Base-by-base conservation (phyloP, 495 filamentous ascomycete genomes). In the Acidiella bohemica region DNA sequence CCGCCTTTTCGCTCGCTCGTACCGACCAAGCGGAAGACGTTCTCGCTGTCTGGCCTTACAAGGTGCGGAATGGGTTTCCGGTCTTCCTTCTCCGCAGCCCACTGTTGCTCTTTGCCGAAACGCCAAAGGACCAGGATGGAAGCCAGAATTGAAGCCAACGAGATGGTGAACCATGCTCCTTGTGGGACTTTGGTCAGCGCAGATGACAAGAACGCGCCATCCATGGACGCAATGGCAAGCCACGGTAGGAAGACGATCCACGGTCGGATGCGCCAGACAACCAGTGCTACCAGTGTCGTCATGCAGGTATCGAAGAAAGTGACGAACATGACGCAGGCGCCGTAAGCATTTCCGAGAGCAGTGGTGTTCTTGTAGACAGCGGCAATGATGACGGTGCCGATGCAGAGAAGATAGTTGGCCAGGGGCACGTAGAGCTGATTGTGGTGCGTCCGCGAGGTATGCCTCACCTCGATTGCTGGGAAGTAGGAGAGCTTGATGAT, bases 111-210 rank as follows among this genome's bases (percentile, higher is more conserved):
- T 53, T 84, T 82, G 10, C 79, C 79, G 38, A 69, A 81, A 14
- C 79, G 68, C 78, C 79, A 84, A 8, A 81, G 63, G 27, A 81
- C 52, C 43, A 81, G 72, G 14, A 81, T 51, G 28, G 55, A 57
- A 0, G 73, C 62, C 1, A 82, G 62, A 0, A 79, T 51, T 9
- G 60, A 55, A 0, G 74, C 67, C 12, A 82, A 64, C 0, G 70
- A 62, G n/a, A 84, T 58, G 0, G 79, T 82, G 46, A 84, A 80
- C 79, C 79, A 84, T 5, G 79, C 79, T 2, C 79, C 79, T 0
- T 72, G 55, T 1, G 79, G 79, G 8, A 82, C 71, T 46, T 84
- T 84, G 25, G 62, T 77, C 1, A 82, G 57, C 0, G 75, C 70
- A 0, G 76, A 73, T 0, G 75, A 76, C 3, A 82, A 63, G 49